These are phyloP conservation scores for Mycena venus DNA, from an alignment of 768 basidiomycete species.

Conservation along the genomic window DNA sequence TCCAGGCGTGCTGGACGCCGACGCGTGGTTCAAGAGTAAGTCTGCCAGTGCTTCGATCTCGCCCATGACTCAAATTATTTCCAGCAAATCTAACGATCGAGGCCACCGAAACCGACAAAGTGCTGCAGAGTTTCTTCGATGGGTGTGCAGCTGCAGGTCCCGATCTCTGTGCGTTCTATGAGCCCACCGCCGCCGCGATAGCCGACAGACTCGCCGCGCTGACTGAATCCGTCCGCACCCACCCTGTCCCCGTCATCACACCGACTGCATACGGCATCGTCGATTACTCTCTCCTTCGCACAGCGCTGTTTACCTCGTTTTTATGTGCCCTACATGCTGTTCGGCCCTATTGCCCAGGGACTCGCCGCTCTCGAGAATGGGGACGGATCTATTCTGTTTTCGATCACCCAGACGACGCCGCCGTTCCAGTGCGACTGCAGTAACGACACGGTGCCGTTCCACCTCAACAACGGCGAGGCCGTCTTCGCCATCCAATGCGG, in stretches of 20 bases:
- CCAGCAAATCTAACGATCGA: slow-evolving; percentile 35
- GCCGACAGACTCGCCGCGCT: slow-evolving; percentile 34
- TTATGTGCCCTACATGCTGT: slow-evolving; percentile 37
- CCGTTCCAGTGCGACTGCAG: slow-evolving; percentile 19
- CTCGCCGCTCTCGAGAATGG: slow-evolving; percentile 43
- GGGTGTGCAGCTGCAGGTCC: slow-evolving; percentile 40
- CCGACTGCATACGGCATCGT: slow-evolving; percentile 40
- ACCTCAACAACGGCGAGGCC: neutral
- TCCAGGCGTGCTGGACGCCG: slow-evolving; percentile 32
- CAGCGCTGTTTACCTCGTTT: slow-evolving; percentile 35
- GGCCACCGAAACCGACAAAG: slow-evolving; percentile 38
- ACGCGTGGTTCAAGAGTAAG: slow-evolving; percentile 37
- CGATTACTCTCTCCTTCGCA: slow-evolving; percentile 38
- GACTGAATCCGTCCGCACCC: slow-evolving; percentile 22
- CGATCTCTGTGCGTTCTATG: slow-evolving; percentile 40
- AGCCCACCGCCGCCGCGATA: slow-evolving; percentile 32
- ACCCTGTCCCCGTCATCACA: slow-evolving; percentile 38
- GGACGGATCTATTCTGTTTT: slow-evolving; percentile 36
- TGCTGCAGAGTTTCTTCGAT: slow-evolving; percentile 40
- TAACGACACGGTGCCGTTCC: neutral
- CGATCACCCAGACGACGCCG: neutral
- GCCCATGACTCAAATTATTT: neutral
- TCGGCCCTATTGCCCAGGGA: slow-evolving; percentile 30
- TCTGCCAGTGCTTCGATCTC: neutral
- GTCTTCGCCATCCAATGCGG: slow-evolving; percentile 31